phyloP scores from a whole-genome alignment of 2,329 filamentous ascomycete species.

The Colletotrichum aenigma region DNA sequence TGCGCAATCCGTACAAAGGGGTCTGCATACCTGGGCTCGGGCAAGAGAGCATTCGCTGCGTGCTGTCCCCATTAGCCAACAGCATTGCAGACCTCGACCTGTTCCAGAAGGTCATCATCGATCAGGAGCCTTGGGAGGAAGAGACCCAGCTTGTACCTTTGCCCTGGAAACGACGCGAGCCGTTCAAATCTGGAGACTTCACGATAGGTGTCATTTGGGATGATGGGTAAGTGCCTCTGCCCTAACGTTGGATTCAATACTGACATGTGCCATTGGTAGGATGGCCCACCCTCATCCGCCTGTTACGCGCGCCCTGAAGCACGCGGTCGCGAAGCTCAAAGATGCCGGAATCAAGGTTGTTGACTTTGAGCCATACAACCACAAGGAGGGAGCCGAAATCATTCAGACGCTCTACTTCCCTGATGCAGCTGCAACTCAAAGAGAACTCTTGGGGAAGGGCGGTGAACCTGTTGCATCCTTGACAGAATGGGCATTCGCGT shows the following conservation, averaged over 20 bases:
- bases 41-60: constrained; percentile 39
- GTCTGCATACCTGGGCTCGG: constrained; percentile 31
- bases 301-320: constrained; percentile 22
- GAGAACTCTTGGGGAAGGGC: constrained; percentile 17
- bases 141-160: constrained; percentile 43
- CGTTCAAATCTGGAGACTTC: constrained; percentile 4
- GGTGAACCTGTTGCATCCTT: constrained; percentile 31
- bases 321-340: constrained; percentile 20
- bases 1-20: constrained; percentile 31
- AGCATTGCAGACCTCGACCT: constrained; percentile 36
- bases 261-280: not conserved
- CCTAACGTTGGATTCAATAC: not conserved
- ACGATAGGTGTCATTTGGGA: constrained; percentile 26
- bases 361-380: constrained; percentile 26
- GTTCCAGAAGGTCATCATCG: constrained; percentile 40
- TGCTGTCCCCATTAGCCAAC: constrained; percentile 21
- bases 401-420: constrained; percentile 27
- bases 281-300: constrained; percentile 28
- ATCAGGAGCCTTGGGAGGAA: constrained; percentile 43
- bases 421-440: constrained; percentile 24
- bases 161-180: constrained; percentile 38
- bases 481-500: constrained; percentile 28
- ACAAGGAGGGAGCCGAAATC: constrained; percentile 24
- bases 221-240: constrained; percentile 20
- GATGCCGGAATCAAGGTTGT: constrained; percentile 25